These are phyloP conservation scores for Penicillium sp. DNA, from an alignment of 2,329 filamentous ascomycete species.

Conservation along the genomic window DNA sequence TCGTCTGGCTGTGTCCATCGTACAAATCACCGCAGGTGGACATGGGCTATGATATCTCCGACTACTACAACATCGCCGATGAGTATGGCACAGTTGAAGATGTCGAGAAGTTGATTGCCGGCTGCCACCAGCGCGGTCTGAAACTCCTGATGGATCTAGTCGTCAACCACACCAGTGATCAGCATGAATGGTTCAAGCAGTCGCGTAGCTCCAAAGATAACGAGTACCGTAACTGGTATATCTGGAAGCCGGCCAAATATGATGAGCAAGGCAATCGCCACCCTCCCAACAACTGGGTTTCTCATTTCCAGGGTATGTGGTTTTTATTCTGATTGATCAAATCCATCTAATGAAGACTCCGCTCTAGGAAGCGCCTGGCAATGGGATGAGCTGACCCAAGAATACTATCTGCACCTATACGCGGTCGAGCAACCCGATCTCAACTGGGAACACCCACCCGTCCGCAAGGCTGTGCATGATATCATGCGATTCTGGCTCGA, in stretches of 20 bases:
- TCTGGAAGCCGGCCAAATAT: conserved; percentile 54
- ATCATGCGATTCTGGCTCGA: conserved; percentile 78
- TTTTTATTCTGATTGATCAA: fast-evolving
- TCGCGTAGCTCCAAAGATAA: conserved; percentile 60
- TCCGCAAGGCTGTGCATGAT: conserved; percentile 67
- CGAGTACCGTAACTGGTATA: conserved; percentile 69
- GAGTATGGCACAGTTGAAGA: conserved; percentile 67
- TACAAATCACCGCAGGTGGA: conserved; percentile 55
- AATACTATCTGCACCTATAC: conserved; percentile 78
- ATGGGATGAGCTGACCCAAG: conserved; percentile 68
- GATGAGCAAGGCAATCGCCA: conserved; percentile 58
- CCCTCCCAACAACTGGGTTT: conserved; percentile 74
- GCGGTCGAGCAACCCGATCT: conserved; percentile 74
- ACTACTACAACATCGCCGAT: conserved; percentile 65
- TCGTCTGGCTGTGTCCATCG: conserved; percentile 56
- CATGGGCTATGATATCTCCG: conserved; percentile 55
- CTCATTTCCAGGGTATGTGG: conserved; percentile 37
- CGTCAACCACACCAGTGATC: conserved; percentile 72
- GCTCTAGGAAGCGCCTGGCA: conserved; percentile 46
- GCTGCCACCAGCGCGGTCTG: conserved; percentile 63
- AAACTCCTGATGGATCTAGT: conserved; percentile 72
- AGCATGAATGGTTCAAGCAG: conserved; percentile 70
- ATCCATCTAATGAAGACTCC: conserved; percentile 28
- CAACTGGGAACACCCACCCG: conserved; percentile 75
- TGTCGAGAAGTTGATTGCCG: conserved; percentile 60